phyloP scores from a whole-genome alignment of 305 asterid species.

The Ruellia speciosa region DNA sequence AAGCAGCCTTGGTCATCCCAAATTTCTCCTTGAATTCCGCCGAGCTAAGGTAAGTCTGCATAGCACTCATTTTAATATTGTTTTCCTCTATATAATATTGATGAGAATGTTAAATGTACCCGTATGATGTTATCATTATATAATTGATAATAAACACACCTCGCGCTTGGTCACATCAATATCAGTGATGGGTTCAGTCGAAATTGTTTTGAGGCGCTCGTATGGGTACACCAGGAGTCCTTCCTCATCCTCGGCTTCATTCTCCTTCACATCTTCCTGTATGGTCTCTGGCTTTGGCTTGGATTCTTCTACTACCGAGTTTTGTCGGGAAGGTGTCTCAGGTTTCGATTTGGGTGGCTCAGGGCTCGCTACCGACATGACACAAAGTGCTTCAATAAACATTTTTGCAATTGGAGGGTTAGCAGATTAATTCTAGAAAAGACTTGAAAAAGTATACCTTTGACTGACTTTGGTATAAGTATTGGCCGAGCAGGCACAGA shows the following conservation, averaged over 20 bases:
- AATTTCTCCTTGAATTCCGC: conserved; percentile 83
- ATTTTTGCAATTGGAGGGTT: neutral
- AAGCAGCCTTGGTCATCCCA: conserved; percentile 62
- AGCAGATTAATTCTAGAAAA: neutral
- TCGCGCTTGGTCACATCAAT: conserved; percentile 72
- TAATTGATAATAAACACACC: conserved; percentile 36
- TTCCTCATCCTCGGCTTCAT: conserved; percentile 50
- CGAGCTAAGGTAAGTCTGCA: conserved; percentile 73
- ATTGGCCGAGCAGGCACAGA: conserved; percentile 1
- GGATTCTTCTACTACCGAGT: conserved; percentile 42
- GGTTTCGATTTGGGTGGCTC: conserved; percentile 35
- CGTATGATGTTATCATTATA: neutral
- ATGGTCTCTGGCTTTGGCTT: conserved; percentile 75
- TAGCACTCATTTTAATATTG: neutral
- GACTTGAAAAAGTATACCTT: conserved; percentile 12
- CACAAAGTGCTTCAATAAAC: conserved; percentile 6
- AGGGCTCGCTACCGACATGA: conserved; percentile 27
- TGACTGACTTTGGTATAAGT: neutral
- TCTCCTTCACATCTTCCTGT: conserved; percentile 82
- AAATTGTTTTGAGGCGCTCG: conserved; percentile 48
- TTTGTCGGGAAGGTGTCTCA: conserved; percentile 48
- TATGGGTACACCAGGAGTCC: conserved; percentile 48
- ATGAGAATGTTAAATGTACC: neutral
- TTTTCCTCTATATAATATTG: too few relatives aligned
- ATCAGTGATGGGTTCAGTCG: conserved; percentile 51